Base-by-base conservation (phyloP, 1,284 basidiomycete genomes). In the Porodaedalea pini region DNA sequence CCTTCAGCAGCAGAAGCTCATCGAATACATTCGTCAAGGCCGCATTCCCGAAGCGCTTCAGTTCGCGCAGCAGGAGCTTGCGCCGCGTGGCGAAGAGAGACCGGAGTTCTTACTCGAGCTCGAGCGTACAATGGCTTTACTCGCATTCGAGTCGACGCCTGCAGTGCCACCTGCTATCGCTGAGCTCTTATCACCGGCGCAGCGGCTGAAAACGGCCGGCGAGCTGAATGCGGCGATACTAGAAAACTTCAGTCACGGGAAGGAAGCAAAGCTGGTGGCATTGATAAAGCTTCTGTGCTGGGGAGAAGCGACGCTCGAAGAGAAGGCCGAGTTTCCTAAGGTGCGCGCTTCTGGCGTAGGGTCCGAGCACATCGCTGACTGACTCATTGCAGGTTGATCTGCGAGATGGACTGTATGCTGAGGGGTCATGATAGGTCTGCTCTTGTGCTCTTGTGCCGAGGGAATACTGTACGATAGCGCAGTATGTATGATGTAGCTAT, bases 151-250 rank as follows among this genome's bases (percentile, higher is more conserved):
- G 68, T 81, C 78, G 51, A 82, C 78, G 13, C 78, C 78, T 58
- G 78, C 80, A 6, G 57, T 66, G 48, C 91, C 92, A 2, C 66
- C 78, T 48, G 80, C 82, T 27, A 88, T 94, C 57, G 78, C 83
- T 40, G 87, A 91, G 64, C 77, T 98, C 49, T 75, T 98, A 66
- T 88, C 88, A 32, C 87, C 90, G 21, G 85, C 85, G 23, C 94
- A 98, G 69, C 81, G 97, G 29, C 81, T 93, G 80, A 89, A 90
- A 73, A 97, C 95, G 8, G 95, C 96, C 8, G 90, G 86, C 15
- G 90, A 97, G 72, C 86, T 99, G 66, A 99, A 99, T 68, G 88
- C 92, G 0, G 95, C 96, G 23, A 96, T 99, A 58, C 77, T 99
- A 64, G 91, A 94, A 64, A 90, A 87, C 66, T 79, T 95, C 63